phyloP scores from a whole-genome alignment of 2,329 filamentous ascomycete genomes.

The Cyphellophora europaea region DNA sequence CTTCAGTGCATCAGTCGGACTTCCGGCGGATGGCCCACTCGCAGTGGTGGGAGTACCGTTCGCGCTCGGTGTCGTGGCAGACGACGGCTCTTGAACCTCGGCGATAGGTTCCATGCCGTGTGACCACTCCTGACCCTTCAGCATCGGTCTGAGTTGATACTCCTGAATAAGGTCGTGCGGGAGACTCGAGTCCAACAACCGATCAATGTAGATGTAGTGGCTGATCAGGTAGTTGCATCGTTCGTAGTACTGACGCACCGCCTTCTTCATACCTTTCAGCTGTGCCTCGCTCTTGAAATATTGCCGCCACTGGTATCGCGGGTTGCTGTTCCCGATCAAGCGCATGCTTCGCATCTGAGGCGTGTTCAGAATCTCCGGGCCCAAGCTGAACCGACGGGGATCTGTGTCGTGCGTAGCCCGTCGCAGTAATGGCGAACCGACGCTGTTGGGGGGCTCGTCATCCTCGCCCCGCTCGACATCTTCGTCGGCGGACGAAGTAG shows the following conservation, averaged over 20 bases:
- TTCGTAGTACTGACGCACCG: slow-evolving; percentile 78
- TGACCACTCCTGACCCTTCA: slow-evolving; percentile 46
- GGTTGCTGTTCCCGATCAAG: slow-evolving; percentile 81
- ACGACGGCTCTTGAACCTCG: slow-evolving; percentile 48
- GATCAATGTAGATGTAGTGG: slow-evolving; percentile 89
- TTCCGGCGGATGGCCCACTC: slow-evolving; percentile 11
- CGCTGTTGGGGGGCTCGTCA: slow-evolving; percentile 1
- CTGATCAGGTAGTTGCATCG: slow-evolving; percentile 80
- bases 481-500: slow-evolving; percentile 12
- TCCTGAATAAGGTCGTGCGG: slow-evolving; percentile 87
- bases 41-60: slow-evolving; percentile 4
- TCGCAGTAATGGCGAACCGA: neutral
- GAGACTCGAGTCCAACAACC: slow-evolving; percentile 81
- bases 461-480: slow-evolving; percentile 11
- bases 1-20: slow-evolving; percentile 2
- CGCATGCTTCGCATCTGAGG: slow-evolving; percentile 52
- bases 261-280: slow-evolving; percentile 59
- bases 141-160: slow-evolving; percentile 53
- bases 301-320: slow-evolving; percentile 71
- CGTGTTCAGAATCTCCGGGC: slow-evolving; percentile 19
- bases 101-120: slow-evolving; percentile 60
- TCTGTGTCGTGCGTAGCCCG: slow-evolving; percentile 14
- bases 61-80: slow-evolving; percentile 21
- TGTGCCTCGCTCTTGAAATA: slow-evolving; percentile 79
- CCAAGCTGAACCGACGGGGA: slow-evolving; percentile 13